Percentiles rank a stretch among this genome's conserved stretches.
These are phyloP conservation scores for Citropsis articulata DNA, from an alignment of 345 rosid genomes.

Conservation along the genomic window DNA sequence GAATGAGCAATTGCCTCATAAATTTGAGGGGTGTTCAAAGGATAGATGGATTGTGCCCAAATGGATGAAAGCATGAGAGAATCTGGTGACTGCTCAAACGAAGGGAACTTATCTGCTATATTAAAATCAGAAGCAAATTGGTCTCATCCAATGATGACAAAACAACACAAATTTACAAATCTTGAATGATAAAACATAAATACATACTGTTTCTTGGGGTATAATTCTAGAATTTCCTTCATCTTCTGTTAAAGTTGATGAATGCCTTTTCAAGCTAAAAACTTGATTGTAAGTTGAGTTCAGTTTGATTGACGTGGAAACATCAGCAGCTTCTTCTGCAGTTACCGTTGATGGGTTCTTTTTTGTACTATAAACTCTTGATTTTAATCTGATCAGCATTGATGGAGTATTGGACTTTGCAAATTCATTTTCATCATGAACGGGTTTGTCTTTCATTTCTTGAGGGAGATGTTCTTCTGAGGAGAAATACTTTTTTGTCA, in stretches of 20 bases:
- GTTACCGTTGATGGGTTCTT: neutral
- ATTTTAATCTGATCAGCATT: neutral
- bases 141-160: slow-evolving; percentile 1
- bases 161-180: neutral
- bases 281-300: too few species aligned
- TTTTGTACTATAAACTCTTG: neutral
- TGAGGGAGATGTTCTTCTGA: neutral
- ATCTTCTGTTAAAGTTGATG: slow-evolving; percentile 23
- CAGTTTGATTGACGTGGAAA: too few species aligned
- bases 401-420: neutral
- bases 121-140: slow-evolving; percentile 5
- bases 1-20: too few species aligned
- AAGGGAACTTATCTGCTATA: slow-evolving; percentile 44
- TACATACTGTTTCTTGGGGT: slow-evolving; percentile 33
- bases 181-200: neutral
- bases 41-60: slow-evolving; percentile 73
- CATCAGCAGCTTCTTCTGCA: too few species aligned
- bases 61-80: slow-evolving; percentile 59
- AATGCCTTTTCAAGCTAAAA: slow-evolving; percentile 23
- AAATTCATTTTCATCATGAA: neutral
- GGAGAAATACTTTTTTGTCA: slow-evolving; percentile 15
- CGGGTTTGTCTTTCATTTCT: neutral
- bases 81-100: slow-evolving; percentile 72
- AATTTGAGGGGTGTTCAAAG: slow-evolving; percentile 3
- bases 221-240: slow-evolving; percentile 23